Conservation (phyloP, 306 rosid species). For the Albizia julibrissin region DNA sequence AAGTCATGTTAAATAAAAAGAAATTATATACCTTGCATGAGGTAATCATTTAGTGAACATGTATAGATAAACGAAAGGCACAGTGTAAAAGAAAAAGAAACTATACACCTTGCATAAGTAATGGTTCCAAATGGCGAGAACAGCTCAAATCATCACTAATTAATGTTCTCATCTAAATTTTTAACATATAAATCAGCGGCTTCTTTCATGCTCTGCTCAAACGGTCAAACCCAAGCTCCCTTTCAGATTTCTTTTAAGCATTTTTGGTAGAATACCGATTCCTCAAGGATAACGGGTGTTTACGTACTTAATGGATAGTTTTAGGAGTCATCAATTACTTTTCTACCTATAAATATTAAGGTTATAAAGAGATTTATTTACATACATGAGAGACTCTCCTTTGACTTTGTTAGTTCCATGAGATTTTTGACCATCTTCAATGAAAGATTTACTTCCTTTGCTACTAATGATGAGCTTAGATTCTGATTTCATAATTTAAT, state of each 20-base stretch:
- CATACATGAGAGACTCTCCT: too few species aligned
- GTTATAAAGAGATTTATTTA: too few species aligned
- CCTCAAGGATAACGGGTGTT: too few species aligned
- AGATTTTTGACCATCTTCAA: too few species aligned
- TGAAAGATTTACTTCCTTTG: too few species aligned
- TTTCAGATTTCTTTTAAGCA: slow-evolving; percentile 93
- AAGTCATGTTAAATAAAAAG: neutral
- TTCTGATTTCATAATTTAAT: too few species aligned
- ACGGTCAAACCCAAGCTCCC: slow-evolving; percentile 77
- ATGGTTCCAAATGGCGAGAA: slow-evolving; percentile 74
- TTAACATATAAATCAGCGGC: slow-evolving; percentile 81
- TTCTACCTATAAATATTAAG: too few species aligned
- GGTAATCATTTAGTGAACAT: slow-evolving; percentile 17
- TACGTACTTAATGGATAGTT: too few species aligned
- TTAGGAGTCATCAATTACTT: too few species aligned
- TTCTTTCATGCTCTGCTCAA: slow-evolving; percentile 90
- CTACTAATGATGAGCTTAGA: too few species aligned
- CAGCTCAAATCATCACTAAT: slow-evolving; percentile 74
- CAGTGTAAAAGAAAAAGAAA: neutral
- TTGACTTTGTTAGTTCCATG: too few species aligned
- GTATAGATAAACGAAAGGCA: too few species aligned
- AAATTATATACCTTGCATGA: slow-evolving; percentile 74
- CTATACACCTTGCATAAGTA: slow-evolving; percentile 82
- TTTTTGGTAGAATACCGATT: slow-evolving; percentile 14
- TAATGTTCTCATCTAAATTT: slow-evolving; percentile 73